Percentiles rank a stretch among this genome's conserved stretches.
Evolutionary conservation across 2,329 filamentous ascomycete species (phyloP).

Genomic region (Colletotrichum magnum): DNA sequence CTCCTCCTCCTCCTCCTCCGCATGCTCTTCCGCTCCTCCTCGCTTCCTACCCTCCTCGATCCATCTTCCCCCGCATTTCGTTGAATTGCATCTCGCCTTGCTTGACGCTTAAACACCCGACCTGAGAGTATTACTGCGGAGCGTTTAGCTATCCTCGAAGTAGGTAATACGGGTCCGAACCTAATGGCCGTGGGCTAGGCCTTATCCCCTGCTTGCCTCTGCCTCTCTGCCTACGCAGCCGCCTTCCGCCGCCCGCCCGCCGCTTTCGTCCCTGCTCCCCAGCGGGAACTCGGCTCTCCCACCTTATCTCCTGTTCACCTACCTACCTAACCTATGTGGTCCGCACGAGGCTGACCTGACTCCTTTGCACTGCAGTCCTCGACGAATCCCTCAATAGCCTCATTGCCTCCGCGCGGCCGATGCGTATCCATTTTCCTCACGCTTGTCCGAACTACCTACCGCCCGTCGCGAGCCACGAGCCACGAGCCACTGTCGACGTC

Average conservation of each 20-base stretch:
- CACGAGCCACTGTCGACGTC: constrained; percentile 28
- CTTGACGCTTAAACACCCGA: no score
- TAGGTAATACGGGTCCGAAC: constrained; percentile 21
- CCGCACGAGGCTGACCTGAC: constrained; percentile 35
- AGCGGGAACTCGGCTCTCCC: constrained; percentile 27
- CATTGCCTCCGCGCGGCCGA: constrained; percentile 26
- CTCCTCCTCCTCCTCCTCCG: not conserved
- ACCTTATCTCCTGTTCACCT: constrained; percentile 25
- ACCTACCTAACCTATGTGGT: constrained; percentile 20
- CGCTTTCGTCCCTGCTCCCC: constrained; percentile 33
- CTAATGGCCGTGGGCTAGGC: constrained; percentile 16
- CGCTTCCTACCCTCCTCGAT: constrained; percentile 1
- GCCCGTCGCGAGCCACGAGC: constrained; percentile 31
- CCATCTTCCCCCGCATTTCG: constrained; percentile 17
- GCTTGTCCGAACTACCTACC: constrained; percentile 3
- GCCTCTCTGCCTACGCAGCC: constrained; percentile 20
- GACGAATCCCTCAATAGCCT: constrained; percentile 33
- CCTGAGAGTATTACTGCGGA: no score
- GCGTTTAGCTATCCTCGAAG: constrained; percentile 15
- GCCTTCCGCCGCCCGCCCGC: constrained; percentile 1
- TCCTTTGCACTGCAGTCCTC: constrained; percentile 16
- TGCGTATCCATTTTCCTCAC: constrained; percentile 4
- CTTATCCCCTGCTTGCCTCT: constrained; percentile 29
- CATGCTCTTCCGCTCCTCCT: not conserved
- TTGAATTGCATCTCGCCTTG: constrained; percentile 4